Percentiles rank a stretch among this genome's conserved stretches.
Conservation (phyloP, 2,329 filamentous ascomycete genomes). For the Volutella citrinella region DNA sequence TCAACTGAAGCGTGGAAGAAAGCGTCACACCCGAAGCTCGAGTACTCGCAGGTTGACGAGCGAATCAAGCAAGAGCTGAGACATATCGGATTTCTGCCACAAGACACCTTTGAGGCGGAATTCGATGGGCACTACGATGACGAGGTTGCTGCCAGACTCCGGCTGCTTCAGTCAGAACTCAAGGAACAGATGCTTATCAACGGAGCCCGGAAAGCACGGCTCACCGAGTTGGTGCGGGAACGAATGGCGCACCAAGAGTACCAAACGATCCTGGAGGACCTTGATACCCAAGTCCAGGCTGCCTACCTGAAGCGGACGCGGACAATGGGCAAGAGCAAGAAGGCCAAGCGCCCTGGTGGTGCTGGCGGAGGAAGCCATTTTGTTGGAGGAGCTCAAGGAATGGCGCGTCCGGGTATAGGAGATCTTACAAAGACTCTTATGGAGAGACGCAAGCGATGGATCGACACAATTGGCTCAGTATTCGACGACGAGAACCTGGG, state of each 20-base stretch:
- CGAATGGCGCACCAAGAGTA: slow-evolving; percentile 97
- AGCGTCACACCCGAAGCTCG: slow-evolving; percentile 69
- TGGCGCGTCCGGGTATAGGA: slow-evolving; percentile 77
- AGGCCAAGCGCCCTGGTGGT: slow-evolving; percentile 76
- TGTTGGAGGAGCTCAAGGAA: slow-evolving; percentile 57
- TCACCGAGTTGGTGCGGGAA: slow-evolving; percentile 85
- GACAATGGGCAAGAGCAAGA: slow-evolving; percentile 91
- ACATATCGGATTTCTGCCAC: slow-evolving; percentile 81
- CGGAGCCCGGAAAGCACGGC: slow-evolving; percentile 81
- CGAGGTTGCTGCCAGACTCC: slow-evolving; percentile 85
- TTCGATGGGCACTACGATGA: slow-evolving; percentile 92
- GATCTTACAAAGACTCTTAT: slow-evolving; percentile 89
- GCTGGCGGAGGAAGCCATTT: slow-evolving; percentile 68
- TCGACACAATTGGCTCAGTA: slow-evolving; percentile 83
- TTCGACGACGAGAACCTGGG: slow-evolving; percentile 79
- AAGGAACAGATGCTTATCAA: slow-evolving; percentile 84
- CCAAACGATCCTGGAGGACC: slow-evolving; percentile 91
- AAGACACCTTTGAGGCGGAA: slow-evolving; percentile 63
- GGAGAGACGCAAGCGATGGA: slow-evolving; percentile 88
- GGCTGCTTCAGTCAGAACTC: slow-evolving; percentile 78
- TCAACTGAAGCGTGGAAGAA: slow-evolving; percentile 76
- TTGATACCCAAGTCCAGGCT: slow-evolving; percentile 90
- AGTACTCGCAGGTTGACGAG: slow-evolving; percentile 85
- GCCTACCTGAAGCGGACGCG: slow-evolving; percentile 95
- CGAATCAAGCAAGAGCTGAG: slow-evolving; percentile 87